These are phyloP conservation scores for Cladosporium sp. DNA, from an alignment of 2,329 filamentous ascomycete species.

Conservation along the genomic window DNA sequence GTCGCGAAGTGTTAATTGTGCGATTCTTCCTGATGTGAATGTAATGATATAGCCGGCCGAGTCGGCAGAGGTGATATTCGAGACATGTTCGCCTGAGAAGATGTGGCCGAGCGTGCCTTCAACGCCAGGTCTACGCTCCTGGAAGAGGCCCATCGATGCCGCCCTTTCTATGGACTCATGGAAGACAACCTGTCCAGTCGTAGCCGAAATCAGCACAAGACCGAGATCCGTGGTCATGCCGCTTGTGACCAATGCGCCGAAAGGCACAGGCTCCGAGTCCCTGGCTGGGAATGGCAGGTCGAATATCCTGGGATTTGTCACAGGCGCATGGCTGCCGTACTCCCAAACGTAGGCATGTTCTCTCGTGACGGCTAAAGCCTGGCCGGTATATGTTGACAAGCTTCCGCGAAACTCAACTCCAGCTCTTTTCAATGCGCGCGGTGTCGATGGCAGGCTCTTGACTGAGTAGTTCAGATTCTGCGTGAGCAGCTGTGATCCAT, in stretches of 20 bases:
- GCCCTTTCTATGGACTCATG: slow-evolving; percentile 94
- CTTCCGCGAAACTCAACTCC: slow-evolving; percentile 54
- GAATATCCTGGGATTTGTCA: slow-evolving; percentile 74
- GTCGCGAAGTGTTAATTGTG: slow-evolving; percentile 81
- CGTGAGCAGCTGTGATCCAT: slow-evolving; percentile 48
- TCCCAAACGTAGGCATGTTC: slow-evolving; percentile 86
- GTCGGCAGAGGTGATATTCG: slow-evolving; percentile 76
- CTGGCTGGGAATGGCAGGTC: slow-evolving; percentile 69
- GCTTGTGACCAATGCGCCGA: slow-evolving; percentile 76
- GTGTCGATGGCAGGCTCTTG: slow-evolving; percentile 76
- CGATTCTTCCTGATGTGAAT: slow-evolving; percentile 79
- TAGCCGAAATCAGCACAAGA: slow-evolving; percentile 78
- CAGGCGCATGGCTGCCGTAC: slow-evolving; percentile 60
- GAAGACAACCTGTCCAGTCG: slow-evolving; percentile 79
- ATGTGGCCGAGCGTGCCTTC: slow-evolving; percentile 69
- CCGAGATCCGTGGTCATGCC: slow-evolving; percentile 76
- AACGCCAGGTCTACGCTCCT: slow-evolving; percentile 73
- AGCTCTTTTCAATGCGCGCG: slow-evolving; percentile 62
- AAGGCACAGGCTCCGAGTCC: slow-evolving; percentile 65
- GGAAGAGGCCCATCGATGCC: slow-evolving; percentile 75
- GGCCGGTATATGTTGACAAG: slow-evolving; percentile 18
- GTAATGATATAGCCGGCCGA: slow-evolving; percentile 80
- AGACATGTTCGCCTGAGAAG: slow-evolving; percentile 71
- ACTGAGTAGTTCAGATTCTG: slow-evolving; percentile 81
- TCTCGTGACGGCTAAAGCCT: slow-evolving; percentile 71